Evolutionary conservation across 768 basidiomycete species (phyloP).

Genomic region (Lactarius tabidus): DNA sequence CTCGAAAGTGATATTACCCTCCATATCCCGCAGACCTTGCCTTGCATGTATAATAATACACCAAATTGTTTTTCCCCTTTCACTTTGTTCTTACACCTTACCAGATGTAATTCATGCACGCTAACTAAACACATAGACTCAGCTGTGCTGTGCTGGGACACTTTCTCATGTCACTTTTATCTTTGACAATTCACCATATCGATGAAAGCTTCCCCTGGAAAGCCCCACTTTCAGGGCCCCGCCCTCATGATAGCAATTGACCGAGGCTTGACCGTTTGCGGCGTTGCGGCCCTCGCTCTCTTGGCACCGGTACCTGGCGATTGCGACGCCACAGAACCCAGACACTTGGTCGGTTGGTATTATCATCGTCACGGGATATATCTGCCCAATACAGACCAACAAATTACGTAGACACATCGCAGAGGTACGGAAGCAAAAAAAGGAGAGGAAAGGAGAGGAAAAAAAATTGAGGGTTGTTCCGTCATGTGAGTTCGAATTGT

Average conservation of each 20-base stretch:
- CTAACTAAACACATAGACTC: slow-evolving; percentile 12
- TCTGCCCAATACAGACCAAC: slow-evolving; percentile 11
- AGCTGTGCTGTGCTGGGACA: background rate
- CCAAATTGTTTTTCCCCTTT: background rate
- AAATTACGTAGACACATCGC: slow-evolving; percentile 5
- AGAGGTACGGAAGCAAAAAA: background rate
- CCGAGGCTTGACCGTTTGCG: background rate
- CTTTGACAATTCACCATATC: background rate
- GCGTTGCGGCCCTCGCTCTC: background rate
- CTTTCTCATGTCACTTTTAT: background rate
- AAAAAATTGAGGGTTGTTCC: background rate
- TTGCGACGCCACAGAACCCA: background rate
- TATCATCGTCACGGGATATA: slow-evolving; percentile 11
- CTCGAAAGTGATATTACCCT: slow-evolving; percentile 17
- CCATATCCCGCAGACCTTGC: slow-evolving; percentile 9
- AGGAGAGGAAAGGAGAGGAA: background rate
- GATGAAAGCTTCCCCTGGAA: background rate
- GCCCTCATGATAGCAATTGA: background rate
- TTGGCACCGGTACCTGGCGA: background rate
- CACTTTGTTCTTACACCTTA: background rate
- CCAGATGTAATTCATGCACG: slow-evolving; percentile 12
- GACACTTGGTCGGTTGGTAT: slow-evolving; percentile 1
- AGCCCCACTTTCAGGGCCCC: background rate
- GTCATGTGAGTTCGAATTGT: slow-evolving; percentile 11
- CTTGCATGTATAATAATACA: slow-evolving; percentile 19